Percentiles rank a stretch among this genome's conserved stretches.
Evolutionary conservation across 805 yeast genomes (phyloP).

Genomic region (Cyberlindnera saturnus): DNA sequence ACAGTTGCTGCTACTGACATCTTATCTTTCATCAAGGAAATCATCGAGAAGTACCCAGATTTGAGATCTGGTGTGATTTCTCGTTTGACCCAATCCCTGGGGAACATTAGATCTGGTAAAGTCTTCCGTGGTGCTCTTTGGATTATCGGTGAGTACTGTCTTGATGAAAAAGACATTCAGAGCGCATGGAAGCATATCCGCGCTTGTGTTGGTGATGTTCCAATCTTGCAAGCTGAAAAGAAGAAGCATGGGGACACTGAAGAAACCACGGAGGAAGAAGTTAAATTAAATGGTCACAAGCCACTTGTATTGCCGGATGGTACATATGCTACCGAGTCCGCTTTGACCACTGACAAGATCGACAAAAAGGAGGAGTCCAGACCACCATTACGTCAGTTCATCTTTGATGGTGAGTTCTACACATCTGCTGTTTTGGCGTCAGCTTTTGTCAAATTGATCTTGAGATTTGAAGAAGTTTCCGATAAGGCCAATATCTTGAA

Average conservation of each 20-base stretch:
- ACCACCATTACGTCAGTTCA: conserved; percentile 76
- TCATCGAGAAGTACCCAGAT: conserved; percentile 84
- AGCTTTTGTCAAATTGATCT: conserved; percentile 79
- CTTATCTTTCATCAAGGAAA: conserved; percentile 87
- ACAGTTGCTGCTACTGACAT: conserved; percentile 86
- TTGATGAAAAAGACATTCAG: conserved; percentile 65
- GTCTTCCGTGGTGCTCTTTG: conserved; percentile 92
- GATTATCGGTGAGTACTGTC: conserved; percentile 91
- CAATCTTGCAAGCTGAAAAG: conserved; percentile 73
- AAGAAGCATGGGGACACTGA: conserved; percentile 35
- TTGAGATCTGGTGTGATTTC: conserved; percentile 59
- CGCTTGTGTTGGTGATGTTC: conserved; percentile 81
- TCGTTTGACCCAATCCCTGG: conserved; percentile 58
- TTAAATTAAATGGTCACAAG: conserved; percentile 34
- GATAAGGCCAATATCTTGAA: conserved; percentile 55
- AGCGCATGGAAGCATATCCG: conserved; percentile 85
- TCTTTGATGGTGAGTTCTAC: conserved; percentile 85
- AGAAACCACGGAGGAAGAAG: conserved; percentile 24
- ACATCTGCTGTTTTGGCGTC: conserved; percentile 83
- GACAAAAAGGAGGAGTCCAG: conserved; percentile 31
- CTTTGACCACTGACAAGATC: conserved; percentile 50
- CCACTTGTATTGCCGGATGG: conserved; percentile 97
- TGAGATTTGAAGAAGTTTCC: conserved; percentile 61
- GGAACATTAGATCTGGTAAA: conserved; percentile 73
- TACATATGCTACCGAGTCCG: conserved; percentile 93